These are phyloP conservation scores for Moringa oleifera DNA, from an alignment of 345 rosid species.

Conservation along the genomic window DNA sequence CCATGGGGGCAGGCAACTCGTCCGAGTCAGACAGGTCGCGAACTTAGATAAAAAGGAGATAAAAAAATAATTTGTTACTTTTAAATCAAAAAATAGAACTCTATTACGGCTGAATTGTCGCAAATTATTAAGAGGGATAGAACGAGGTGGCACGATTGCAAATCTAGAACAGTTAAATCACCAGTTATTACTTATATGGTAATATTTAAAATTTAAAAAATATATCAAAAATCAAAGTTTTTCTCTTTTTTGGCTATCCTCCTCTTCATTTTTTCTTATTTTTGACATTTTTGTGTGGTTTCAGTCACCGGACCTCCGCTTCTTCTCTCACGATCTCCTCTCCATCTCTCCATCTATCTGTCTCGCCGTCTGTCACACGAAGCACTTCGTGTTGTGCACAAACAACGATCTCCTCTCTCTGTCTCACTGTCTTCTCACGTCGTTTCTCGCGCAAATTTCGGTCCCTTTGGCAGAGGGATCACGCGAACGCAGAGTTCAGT, in stretches of 20 bases:
- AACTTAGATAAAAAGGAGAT: too few relatives aligned
- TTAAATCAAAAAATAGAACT: too few relatives aligned
- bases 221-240: conserved; percentile 1
- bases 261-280: conserved; percentile 9
- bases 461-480: neutral
- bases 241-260: neutral
- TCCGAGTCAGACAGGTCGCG: too few relatives aligned
- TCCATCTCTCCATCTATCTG: neutral
- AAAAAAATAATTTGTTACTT: too few relatives aligned
- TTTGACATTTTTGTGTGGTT: conserved; percentile 28
- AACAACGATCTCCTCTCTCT: conserved; percentile 8
- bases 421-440: conserved; percentile 17
- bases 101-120: too few relatives aligned
- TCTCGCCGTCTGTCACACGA: neutral
- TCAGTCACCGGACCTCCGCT: conserved; percentile 31
- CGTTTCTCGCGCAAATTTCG: neutral
- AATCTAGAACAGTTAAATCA: neutral
- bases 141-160: neutral
- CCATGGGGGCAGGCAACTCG: too few relatives aligned
- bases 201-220: conserved; percentile 23
- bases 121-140: too few relatives aligned
- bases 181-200: neutral
- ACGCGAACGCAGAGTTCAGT: neutral
- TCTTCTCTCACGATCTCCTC: conserved; percentile 16
- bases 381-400: neutral